A percentile compares a stretch with the other conserved stretches of the same genome.
Conservation (phyloP, 2,329 filamentous ascomycete genomes). For the Fusarium pilosicola region DNA sequence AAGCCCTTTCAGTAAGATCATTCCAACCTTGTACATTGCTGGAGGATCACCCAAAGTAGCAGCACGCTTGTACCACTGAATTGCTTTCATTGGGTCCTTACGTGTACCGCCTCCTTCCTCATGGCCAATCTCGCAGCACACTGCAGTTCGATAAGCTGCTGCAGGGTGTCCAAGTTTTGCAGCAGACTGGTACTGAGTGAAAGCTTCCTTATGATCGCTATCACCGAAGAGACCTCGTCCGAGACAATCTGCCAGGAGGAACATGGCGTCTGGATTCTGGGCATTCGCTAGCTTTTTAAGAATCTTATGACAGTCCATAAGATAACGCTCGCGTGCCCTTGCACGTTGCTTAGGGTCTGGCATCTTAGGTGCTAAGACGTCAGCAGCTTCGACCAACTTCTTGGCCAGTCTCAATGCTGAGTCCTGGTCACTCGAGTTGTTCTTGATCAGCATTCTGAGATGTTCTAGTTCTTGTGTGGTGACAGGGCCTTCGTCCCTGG, state of each 20-base stretch:
- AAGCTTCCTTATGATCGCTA: constrained; percentile 90
- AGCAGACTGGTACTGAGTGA: constrained; percentile 90
- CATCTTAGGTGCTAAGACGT: constrained; percentile 72
- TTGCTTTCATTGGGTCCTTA: constrained; percentile 90
- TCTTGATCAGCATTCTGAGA: constrained; percentile 74
- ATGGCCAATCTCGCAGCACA: constrained; percentile 95
- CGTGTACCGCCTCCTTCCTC: constrained; percentile 94
- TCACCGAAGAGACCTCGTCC: constrained; percentile 85
- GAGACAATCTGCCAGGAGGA: constrained; percentile 89
- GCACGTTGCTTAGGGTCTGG: constrained; percentile 77
- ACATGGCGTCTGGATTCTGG: constrained; percentile 88
- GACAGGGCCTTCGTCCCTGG: constrained; percentile 61
- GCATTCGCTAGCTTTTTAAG: constrained; percentile 84
- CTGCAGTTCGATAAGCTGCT: constrained; percentile 92
- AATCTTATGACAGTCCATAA: constrained; percentile 87
- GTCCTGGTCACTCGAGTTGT: constrained; percentile 76
- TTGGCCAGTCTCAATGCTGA: constrained; percentile 80
- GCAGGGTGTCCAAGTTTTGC: constrained; percentile 88
- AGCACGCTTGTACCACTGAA: constrained; percentile 97
- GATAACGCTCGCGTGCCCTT: constrained; percentile 83
- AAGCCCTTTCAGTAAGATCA: constrained; percentile 92
- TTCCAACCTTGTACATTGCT: constrained; percentile 98
- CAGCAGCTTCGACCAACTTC: constrained; percentile 85
- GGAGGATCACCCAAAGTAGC: constrained; percentile 89
- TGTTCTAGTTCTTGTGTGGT: constrained; percentile 82